Evolutionary conservation across 2,329 filamentous ascomycete species (phyloP).

Genomic region (Pseudocercospora ulei): DNA sequence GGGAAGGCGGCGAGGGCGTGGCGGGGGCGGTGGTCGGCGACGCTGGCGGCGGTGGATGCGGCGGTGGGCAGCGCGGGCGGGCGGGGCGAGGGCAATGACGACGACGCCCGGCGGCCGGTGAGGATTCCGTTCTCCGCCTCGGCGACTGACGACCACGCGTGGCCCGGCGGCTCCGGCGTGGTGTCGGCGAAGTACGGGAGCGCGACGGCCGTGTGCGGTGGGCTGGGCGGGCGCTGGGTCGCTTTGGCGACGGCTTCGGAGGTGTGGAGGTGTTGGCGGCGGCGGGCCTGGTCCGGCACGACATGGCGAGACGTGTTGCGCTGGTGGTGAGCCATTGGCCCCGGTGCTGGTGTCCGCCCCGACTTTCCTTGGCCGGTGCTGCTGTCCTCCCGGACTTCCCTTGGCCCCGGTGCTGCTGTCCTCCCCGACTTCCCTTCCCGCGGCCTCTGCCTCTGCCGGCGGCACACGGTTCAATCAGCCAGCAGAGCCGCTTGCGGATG

Average conservation of each 20-base stretch:
- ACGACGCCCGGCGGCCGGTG: too few species aligned
- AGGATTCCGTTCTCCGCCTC: slow-evolving; percentile 14
- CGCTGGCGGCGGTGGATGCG: background rate
- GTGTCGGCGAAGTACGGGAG: slow-evolving; percentile 11
- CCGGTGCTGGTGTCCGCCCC: too few species aligned
- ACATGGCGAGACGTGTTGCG: slow-evolving; percentile 8
- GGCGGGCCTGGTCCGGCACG: slow-evolving; percentile 1
- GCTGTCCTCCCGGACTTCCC: too few species aligned
- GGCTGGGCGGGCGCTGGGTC: slow-evolving; percentile 6
- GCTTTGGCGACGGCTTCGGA: slow-evolving; percentile 1
- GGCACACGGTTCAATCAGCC: too few species aligned
- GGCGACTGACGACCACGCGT: slow-evolving; percentile 15
- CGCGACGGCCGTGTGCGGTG: slow-evolving; percentile 11
- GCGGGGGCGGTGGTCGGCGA: background rate
- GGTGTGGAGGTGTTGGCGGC: slow-evolving; percentile 3
- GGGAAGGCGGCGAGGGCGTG: slow-evolving; percentile 16
- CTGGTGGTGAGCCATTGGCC: slow-evolving; percentile 10
- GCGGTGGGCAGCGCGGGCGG: background rate
- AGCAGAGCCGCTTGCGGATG: too few species aligned
- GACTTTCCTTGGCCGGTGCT: too few species aligned
- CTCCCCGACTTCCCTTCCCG: too few species aligned
- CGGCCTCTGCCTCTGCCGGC: too few species aligned
- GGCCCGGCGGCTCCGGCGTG: slow-evolving; percentile 4
- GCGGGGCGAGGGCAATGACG: background rate
- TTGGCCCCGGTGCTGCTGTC: too few species aligned